phyloP scores from a whole-genome alignment of 2,329 filamentous ascomycete species.

The Phialophora expanda region DNA sequence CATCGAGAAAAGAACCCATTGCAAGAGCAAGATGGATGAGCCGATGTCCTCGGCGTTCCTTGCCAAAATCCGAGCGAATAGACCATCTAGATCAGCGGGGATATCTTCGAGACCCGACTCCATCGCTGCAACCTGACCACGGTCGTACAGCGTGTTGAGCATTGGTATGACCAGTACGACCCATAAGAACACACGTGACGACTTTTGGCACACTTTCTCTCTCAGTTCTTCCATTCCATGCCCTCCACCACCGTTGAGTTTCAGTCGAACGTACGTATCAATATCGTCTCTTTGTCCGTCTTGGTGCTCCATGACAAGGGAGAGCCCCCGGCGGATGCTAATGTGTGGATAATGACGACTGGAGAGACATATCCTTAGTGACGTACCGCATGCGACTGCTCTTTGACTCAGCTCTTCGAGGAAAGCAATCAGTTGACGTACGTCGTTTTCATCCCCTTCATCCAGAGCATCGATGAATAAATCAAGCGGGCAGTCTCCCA shows the following conservation, averaged over 20 bases:
- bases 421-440: not conserved
- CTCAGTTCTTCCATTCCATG: not conserved
- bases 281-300: conserved; percentile 1
- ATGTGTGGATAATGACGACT: conserved; percentile 2
- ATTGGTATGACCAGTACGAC: conserved; percentile 51
- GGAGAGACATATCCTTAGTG: not conserved
- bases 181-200: conserved; percentile 52
- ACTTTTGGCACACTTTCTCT: conserved; percentile 16
- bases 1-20: conserved; percentile 4
- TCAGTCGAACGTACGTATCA: not conserved
- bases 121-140: conserved; percentile 36
- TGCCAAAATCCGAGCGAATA: not conserved
- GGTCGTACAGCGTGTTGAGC: conserved; percentile 47
- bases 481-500: not conserved
- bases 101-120: not conserved
- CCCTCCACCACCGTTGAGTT: not conserved
- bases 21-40: not conserved
- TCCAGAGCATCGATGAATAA: conserved; percentile 7
- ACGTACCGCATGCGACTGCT: not conserved
- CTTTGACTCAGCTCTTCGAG: not conserved
- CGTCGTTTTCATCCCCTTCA: not conserved
- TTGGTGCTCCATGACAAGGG: not conserved
- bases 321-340: not conserved
- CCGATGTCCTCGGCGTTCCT: not conserved
- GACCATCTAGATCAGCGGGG: not conserved